Conservation (phyloP, 495 filamentous ascomycete species). For the Penicillium maclennaniae region DNA sequence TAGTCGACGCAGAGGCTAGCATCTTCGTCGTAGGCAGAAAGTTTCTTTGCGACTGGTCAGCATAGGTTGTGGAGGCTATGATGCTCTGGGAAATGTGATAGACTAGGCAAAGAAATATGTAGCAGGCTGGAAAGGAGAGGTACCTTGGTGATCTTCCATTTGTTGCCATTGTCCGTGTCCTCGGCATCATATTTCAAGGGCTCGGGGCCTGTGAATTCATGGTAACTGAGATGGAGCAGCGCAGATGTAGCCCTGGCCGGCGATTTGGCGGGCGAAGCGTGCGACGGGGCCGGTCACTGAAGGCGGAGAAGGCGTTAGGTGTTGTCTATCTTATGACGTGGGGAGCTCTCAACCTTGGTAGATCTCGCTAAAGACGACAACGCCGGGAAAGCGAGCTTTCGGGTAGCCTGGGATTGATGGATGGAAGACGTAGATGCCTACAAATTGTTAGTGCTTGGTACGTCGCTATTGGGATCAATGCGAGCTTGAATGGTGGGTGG, state of each 20-base stretch:
- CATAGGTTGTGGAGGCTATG: background rate
- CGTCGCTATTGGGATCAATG: background rate
- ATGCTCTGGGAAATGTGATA: background rate
- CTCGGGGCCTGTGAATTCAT: constrained; percentile 87
- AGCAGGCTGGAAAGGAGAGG: background rate
- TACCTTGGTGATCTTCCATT: constrained; percentile 78
- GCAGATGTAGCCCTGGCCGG: constrained; percentile 89
- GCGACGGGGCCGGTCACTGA: constrained; percentile 88
- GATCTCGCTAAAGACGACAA: constrained; percentile 91
- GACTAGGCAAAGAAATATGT: background rate
- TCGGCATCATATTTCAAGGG: constrained; percentile 80
- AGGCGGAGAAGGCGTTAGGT: background rate
- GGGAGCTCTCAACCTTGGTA: constrained; percentile 72
- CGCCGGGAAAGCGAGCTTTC: constrained; percentile 84
- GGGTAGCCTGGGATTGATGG: constrained; percentile 81
- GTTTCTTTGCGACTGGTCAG: constrained; percentile 49
- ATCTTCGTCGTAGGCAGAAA: constrained; percentile 89
- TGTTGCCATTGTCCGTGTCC: constrained; percentile 84
- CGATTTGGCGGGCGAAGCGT: constrained; percentile 88
- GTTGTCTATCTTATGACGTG: background rate
- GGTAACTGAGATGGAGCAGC: constrained; percentile 87
- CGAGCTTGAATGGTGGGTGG: background rate
- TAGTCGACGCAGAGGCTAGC: constrained; percentile 66
- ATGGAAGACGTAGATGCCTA: constrained; percentile 87
- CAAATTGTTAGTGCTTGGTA: constrained; percentile 1